phyloP scores from a whole-genome alignment of 192 early-diverging fungal genomes.

The Obelidium mucronatum region DNA sequence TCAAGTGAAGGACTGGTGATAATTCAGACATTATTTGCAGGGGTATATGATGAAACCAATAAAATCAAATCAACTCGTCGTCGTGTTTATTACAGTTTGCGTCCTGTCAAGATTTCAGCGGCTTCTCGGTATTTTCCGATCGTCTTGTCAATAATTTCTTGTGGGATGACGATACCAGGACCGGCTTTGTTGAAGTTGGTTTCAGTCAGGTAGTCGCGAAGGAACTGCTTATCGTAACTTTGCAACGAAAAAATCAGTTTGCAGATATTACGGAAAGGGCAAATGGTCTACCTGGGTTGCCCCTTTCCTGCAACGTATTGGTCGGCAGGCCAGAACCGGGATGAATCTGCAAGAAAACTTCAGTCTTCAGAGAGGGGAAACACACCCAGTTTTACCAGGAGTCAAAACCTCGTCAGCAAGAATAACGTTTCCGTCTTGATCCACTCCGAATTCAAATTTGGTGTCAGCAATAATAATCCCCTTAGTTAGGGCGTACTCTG shows the following conservation, averaged over 20 bases:
- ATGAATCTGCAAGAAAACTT: slow-evolving; percentile 74
- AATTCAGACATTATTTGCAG: not conserved
- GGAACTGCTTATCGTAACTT: slow-evolving; percentile 98
- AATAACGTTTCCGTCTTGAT: slow-evolving; percentile 78
- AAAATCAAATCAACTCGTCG: not conserved
- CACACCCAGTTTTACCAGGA: slow-evolving; percentile 62
- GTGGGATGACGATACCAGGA: slow-evolving; percentile 83
- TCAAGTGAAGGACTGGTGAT: not conserved
- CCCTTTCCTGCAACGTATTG: slow-evolving; percentile 77
- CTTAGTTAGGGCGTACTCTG: slow-evolving; percentile 77
- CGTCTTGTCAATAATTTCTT: slow-evolving; percentile 84
- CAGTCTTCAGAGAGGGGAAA: not conserved
- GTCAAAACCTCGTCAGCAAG: slow-evolving; percentile 98
- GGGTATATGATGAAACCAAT: not conserved
- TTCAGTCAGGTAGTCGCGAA: slow-evolving; percentile 92
- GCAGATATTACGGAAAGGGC: not conserved
- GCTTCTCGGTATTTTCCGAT: slow-evolving; percentile 91
- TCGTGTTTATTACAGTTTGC: slow-evolving; percentile 25
- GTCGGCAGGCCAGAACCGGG: slow-evolving; percentile 93
- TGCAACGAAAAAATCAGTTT: not conserved
- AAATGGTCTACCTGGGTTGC: slow-evolving; percentile 64
- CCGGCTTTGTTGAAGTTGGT: slow-evolving; percentile 84
- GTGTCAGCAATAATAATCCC: slow-evolving; percentile 99
- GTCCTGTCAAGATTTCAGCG: slow-evolving; percentile 80
- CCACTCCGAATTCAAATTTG: slow-evolving; percentile 99